phyloP scores from a whole-genome alignment of 164 flowering plant genomes.

The Umbilicus rupestris region DNA sequence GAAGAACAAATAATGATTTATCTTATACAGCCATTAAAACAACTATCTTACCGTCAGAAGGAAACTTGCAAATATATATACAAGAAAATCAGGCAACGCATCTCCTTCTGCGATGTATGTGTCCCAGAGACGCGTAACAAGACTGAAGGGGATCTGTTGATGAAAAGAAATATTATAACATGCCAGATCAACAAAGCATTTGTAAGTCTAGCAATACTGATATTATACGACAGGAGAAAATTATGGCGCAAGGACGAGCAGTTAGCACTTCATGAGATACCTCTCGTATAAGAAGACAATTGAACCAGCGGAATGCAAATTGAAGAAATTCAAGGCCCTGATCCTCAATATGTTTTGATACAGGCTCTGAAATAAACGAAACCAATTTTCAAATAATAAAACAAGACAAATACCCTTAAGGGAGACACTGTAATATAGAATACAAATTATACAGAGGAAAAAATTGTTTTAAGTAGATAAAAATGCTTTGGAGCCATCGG shows the following conservation, averaged over 20 bases:
- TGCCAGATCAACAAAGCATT: background rate
- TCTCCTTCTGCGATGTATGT: slow-evolving; percentile 99
- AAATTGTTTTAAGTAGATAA: background rate
- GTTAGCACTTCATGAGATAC: slow-evolving; percentile 23
- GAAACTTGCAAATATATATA: slow-evolving; percentile 92
- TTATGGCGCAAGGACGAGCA: background rate
- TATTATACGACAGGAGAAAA: background rate
- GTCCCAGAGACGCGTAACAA: slow-evolving; percentile 96
- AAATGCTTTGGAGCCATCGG: background rate
- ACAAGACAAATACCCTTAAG: background rate
- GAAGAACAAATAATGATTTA: background rate
- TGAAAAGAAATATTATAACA: background rate
- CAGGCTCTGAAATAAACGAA: slow-evolving; percentile 52
- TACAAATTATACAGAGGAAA: background rate
- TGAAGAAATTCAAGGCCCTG: slow-evolving; percentile 97
- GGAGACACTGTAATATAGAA: background rate
- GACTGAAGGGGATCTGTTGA: slow-evolving; percentile 74
- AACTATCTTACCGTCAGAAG: slow-evolving; percentile 65
- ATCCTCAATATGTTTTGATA: slow-evolving; percentile 88
- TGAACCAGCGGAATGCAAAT: slow-evolving; percentile 99
- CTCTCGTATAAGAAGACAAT: slow-evolving; percentile 98
- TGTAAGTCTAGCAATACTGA: background rate
- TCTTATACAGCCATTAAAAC: background rate
- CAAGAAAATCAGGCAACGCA: slow-evolving; percentile 94
- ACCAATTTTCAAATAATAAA: background rate